phyloP scores from a whole-genome alignment of 2,329 filamentous ascomycete species.

The Volutella citrinella region DNA sequence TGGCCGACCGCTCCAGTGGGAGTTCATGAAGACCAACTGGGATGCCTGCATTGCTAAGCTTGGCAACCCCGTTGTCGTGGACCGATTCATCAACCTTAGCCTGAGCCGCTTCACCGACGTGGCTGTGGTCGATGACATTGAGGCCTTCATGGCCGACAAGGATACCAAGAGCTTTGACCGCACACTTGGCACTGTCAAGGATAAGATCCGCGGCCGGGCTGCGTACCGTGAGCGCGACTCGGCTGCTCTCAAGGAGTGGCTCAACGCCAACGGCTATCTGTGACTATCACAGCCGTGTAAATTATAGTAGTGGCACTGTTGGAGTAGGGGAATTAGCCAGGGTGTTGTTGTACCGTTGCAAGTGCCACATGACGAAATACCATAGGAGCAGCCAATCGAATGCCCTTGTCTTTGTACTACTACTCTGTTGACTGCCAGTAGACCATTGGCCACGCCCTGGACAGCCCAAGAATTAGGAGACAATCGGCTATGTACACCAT shows the following conservation, averaged over 20 bases:
- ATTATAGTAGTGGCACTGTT: no score
- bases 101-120: constrained; percentile 75
- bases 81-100: constrained; percentile 79
- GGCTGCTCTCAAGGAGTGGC: constrained; percentile 73
- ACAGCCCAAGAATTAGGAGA: no score
- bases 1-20: constrained; percentile 75
- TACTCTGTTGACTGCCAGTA: no score
- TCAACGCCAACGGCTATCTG: constrained; percentile 51
- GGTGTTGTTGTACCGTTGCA: no score
- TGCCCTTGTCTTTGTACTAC: no score
- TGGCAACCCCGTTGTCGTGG: constrained; percentile 80
- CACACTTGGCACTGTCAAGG: constrained; percentile 78
- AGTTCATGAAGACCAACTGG: constrained; percentile 85
- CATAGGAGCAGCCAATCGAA: no score
- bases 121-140: constrained; percentile 71
- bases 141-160: constrained; percentile 79
- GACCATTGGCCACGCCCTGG: no score
- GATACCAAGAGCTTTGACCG: constrained; percentile 85
- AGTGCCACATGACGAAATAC: no score
- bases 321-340: no score
- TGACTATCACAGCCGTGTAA: constrained; percentile 34
- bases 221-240: constrained; percentile 79
- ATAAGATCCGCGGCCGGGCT: constrained; percentile 80
- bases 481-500: no score
- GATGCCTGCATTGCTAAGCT: constrained; percentile 67